Base-by-base conservation (phyloP, 352 stramenopile species). In the Proteromonas lacertae region DNA sequence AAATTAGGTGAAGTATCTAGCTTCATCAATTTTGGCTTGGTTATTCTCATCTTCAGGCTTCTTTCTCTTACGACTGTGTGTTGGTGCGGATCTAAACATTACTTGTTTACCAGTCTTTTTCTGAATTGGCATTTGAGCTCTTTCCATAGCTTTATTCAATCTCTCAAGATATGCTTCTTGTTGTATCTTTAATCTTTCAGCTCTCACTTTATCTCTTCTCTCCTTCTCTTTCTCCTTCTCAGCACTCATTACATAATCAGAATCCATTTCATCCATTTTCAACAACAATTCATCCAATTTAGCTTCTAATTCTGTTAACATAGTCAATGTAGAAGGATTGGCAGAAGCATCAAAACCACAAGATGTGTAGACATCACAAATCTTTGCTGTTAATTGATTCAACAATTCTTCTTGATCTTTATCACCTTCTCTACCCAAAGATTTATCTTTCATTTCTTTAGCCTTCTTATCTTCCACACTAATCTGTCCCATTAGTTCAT, bases 171-270 rank as follows among this genome's bases (percentile, higher is more conserved):
- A 78, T 60, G 78, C 69, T 40, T 71, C 70, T 43, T 83, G 67
- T 50, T 86, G 69, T 47, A 80, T 57, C n/a, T 64, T 56, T 47
- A 81, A 72, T 32, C 73, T 60, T 51, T 88, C 74, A 30, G 75
- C 64, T 0, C 71, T 63, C 35, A 83, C 71, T 17, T 66, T 62
- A 53, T 90, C 71, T 17, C 74, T 57, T 1, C 74, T 59, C 46
- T 82, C 68, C 34, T 87, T 89, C 41, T 89, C 74, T 42, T 89
- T 86, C 28, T 86, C 69, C 38, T 87, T 88, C 44, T 90, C 74
- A 17, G 64, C 67, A 43, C 81, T 83, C 10, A 66, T 51, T 3
- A 89, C 70, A 43, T 83, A 90, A 20, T 89, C 74, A 30, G 81
- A 62, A 0, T 73, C 71, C 68, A 90, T 83, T 32, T 79, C 58